Base-by-base conservation (phyloP, 768 basidiomycete species). In the Psilocybe tampanensis region DNA sequence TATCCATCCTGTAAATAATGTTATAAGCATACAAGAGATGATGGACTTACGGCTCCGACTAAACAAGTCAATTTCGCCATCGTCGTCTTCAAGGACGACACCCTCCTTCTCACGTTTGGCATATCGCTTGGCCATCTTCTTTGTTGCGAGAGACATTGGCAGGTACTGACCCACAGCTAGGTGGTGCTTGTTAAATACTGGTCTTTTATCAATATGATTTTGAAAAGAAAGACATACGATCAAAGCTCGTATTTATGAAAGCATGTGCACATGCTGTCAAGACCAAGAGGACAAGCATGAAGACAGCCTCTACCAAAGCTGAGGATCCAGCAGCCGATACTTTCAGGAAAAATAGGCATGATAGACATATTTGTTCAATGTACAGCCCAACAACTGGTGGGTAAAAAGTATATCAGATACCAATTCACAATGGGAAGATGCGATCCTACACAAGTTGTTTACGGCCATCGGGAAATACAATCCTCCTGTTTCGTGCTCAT, bases 301-400 rank as follows among this genome's bases (percentile, higher is more conserved):
- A 69, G 8, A 76, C 76, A 2, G 76, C 83, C 59, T 81, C 74
- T 0, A 70, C 70, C 13, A 80, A 58, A 4, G 80, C 77, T 0
- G 72, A 53, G 15, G 56, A 60, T n/a, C 69, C 66, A 9, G 76
- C 70, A 22, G 74, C 60, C 58, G 73, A 64, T 2, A 72, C 68
- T 54, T 80, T 80, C 53, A 91, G 71, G 79, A 91, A 89, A 74
- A 90, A 88, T 9, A 90, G 74, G 17, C 83, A 86, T 6, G 80
- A 77, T 17, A 90, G 72, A 61, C 83, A 86, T 26, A 89, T 71
- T 64, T 89, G 83, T 64, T 87, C 83, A 64, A 90, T 86, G 67
- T 91, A 91, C 44, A 91, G 76, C 0, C 87, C 88, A 24, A 86
- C 83, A 63, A 89, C 73, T 86, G 64, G 17, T 44, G 29, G 8